phyloP scores from a whole-genome alignment of 768 basidiomycete genomes.

The Gelatoporia subvermispora region DNA sequence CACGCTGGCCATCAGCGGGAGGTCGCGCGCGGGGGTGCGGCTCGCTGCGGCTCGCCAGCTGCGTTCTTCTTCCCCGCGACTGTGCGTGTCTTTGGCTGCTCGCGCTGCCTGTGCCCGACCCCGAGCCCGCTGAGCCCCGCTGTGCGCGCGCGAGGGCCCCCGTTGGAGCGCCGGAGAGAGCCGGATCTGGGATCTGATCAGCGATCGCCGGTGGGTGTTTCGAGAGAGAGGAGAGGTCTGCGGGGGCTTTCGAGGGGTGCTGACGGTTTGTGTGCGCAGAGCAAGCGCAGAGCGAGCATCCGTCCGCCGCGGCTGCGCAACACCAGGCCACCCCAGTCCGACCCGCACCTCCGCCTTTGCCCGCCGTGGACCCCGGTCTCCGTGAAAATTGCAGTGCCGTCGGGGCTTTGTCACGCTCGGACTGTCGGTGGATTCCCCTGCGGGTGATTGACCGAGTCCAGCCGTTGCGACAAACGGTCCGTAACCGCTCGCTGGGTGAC shows the following conservation, averaged over 20 bases:
- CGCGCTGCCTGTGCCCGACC: no score
- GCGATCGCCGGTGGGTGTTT: background rate
- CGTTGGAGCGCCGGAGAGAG: background rate
- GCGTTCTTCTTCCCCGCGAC: no score
- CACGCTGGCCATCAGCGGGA: no score
- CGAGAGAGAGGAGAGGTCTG: background rate
- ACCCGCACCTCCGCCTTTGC: background rate
- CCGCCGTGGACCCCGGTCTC: conserved; percentile 8
- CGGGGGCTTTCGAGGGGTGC: background rate
- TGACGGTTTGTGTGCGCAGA: background rate
- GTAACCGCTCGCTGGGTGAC: background rate
- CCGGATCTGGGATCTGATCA: background rate
- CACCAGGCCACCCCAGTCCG: no score
- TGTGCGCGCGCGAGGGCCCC: no score
- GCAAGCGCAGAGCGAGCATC: no score
- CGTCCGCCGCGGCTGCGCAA: no score
- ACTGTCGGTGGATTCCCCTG: no score
- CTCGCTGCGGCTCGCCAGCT: no score
- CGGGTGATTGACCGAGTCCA: background rate
- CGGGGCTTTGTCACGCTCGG: conserved; percentile 4
- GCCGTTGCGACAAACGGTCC: background rate
- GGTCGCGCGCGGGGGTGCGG: no score
- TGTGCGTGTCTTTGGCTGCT: no score
- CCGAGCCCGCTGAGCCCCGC: no score
- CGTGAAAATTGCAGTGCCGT: conserved; percentile 9